phyloP scores from a whole-genome alignment of 768 basidiomycete genomes.

The Clitopilus passeckerianus region DNA sequence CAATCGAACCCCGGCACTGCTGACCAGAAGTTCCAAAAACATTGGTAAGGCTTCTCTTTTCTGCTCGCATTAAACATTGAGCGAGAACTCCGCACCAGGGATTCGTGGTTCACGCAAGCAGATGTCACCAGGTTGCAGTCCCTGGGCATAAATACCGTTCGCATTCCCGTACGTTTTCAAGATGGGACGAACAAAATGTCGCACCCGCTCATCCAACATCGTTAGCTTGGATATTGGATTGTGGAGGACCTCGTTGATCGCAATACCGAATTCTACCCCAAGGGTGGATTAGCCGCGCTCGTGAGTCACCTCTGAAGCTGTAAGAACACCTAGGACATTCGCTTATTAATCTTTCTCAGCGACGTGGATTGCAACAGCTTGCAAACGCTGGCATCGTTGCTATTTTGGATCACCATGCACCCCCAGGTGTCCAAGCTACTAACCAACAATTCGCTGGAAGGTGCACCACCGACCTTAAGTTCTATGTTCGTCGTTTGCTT shows the following conservation, averaged over 20 bases:
- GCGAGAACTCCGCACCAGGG: conserved; percentile 26
- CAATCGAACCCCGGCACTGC: conserved; percentile 54
- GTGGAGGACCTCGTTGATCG: conserved; percentile 68
- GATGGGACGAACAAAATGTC: background rate
- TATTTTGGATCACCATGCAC: conserved; percentile 65
- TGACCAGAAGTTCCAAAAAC: conserved; percentile 51
- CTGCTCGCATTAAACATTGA: background rate
- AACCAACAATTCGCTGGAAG: conserved; percentile 68
- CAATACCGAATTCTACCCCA: conserved; percentile 55
- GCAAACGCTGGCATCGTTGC: conserved; percentile 57
- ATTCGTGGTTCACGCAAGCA: conserved; percentile 65
- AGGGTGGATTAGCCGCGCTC: conserved; percentile 63
- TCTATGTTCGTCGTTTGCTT: conserved; percentile 48
- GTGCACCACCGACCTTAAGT: conserved; percentile 64
- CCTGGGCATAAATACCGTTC: conserved; percentile 69
- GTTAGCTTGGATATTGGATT: conserved; percentile 79
- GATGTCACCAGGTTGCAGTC: conserved; percentile 51
- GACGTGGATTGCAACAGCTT: conserved; percentile 57
- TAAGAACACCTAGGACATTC: background rate
- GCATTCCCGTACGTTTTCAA: conserved; percentile 55
- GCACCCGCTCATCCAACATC: background rate
- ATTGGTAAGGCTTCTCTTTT: conserved; percentile 43
- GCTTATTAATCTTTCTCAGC: conserved; percentile 20
- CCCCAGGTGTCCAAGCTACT: conserved; percentile 63
- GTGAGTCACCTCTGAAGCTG: conserved; percentile 28